Conservation (phyloP, 352 stramenopile genomes). For the Pythium aphanidermatum region DNA sequence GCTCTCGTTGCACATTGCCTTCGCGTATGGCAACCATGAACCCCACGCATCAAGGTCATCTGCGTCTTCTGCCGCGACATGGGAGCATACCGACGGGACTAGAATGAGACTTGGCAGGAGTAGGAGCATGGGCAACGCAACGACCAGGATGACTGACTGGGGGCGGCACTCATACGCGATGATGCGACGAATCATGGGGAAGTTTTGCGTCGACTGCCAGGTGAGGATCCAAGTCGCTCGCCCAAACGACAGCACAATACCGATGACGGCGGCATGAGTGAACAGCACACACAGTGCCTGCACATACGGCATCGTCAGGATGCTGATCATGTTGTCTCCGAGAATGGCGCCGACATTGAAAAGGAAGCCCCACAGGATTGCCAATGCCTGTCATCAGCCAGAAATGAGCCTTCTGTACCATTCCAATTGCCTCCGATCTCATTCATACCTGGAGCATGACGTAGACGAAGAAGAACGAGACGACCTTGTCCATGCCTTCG, state of each 20-base stretch:
- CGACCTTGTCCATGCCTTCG: slow-evolving; percentile 42
- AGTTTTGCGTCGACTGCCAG: slow-evolving; percentile 84
- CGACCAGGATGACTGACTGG: slow-evolving; percentile 72
- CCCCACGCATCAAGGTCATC: background rate
- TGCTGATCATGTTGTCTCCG: slow-evolving; percentile 82
- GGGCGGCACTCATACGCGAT: slow-evolving; percentile 71
- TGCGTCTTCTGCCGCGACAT: slow-evolving; percentile 19
- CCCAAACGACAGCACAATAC: slow-evolving; percentile 77
- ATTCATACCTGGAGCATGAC: slow-evolving; percentile 57
- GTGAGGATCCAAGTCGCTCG: slow-evolving; percentile 85
- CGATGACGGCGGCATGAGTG: slow-evolving; percentile 80
- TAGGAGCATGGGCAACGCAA: slow-evolving; percentile 65
- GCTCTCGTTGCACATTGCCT: slow-evolving; percentile 70
- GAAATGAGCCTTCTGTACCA: background rate
- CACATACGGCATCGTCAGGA: slow-evolving; percentile 71
- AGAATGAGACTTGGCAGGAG: slow-evolving; percentile 73
- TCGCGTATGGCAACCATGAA: slow-evolving; percentile 32
- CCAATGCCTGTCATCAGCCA: slow-evolving; percentile 36
- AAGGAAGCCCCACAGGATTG: slow-evolving; percentile 83
- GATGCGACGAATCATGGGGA: slow-evolving; percentile 81
- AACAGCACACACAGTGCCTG: slow-evolving; percentile 74
- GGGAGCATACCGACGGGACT: slow-evolving; percentile 51
- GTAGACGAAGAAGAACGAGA: slow-evolving; percentile 83
- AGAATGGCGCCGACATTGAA: slow-evolving; percentile 83
- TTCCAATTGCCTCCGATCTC: background rate